These are phyloP conservation scores for Starmerella riodocensis DNA, from an alignment of 805 yeast genomes.

Conservation along the genomic window DNA sequence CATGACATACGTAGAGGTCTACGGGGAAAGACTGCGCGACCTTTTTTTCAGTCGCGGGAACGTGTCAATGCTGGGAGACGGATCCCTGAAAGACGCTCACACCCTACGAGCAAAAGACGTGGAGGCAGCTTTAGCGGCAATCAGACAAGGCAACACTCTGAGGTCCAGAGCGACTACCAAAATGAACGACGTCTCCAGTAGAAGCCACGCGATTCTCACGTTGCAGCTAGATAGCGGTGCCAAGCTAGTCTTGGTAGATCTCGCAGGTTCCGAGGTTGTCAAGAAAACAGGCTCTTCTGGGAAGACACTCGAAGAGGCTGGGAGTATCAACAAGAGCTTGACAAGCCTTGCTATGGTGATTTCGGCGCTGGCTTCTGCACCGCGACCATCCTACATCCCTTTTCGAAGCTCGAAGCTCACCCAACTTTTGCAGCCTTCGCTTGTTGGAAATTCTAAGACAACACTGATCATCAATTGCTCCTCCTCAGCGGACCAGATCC, in stretches of 20 bases:
- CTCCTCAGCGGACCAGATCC: constrained; percentile 40
- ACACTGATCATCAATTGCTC: constrained; percentile 62
- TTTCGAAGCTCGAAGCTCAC: constrained; percentile 70
- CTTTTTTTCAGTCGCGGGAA: constrained; percentile 35
- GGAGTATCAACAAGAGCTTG: constrained; percentile 64
- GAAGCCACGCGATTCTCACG: constrained; percentile 71
- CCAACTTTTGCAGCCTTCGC: constrained; percentile 57
- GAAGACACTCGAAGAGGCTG: constrained; percentile 63
- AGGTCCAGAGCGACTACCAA: constrained; percentile 49
- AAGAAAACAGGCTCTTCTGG: constrained; percentile 67
- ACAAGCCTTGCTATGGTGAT: constrained; percentile 69
- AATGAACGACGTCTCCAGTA: constrained; percentile 59
- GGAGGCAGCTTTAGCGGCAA: constrained; percentile 41
- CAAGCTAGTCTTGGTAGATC: constrained; percentile 59
- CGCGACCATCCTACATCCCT: constrained; percentile 40
- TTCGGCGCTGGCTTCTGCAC: constrained; percentile 36
- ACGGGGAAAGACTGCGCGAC: constrained; percentile 64
- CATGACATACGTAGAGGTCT: constrained; percentile 62
- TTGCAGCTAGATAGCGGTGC: constrained; percentile 37
- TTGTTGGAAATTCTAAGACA: constrained; percentile 72
- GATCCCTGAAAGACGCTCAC: constrained; percentile 51
- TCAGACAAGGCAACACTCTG: constrained; percentile 43
- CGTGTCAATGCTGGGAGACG: constrained; percentile 30
- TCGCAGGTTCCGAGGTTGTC: constrained; percentile 76
- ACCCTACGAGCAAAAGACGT: constrained; percentile 45